Base-by-base conservation (phyloP, 106 monocot genomes). In the Iris macrosiphon region DNA sequence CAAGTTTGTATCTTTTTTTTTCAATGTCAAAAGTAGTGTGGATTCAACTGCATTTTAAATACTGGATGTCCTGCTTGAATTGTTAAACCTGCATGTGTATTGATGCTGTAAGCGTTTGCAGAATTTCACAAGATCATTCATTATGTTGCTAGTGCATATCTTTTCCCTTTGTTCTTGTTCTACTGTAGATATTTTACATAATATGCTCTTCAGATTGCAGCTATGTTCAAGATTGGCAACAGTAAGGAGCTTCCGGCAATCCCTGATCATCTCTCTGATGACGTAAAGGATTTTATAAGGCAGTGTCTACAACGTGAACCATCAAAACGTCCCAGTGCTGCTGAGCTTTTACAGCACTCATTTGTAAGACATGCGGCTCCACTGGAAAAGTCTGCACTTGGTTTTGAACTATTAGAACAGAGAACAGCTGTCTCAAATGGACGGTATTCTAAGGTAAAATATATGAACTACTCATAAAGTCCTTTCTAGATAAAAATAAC, bases 141-240 rank as follows among this genome's bases (percentile, higher is more conserved):
- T 54, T 27, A 42, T 31, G n/a, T 39, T 39, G 1, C 39, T 39
- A 14, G 39, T 39, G 9, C 15, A 39, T 39, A 39, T 8, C 15
- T 39, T 39, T 39, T 39, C 15, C 2, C 15, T 12, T 39, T 6
- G 2, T 39, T 39, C 15, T 39, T 39, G 39, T 9, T 48, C 29
- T 30, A 29, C 16, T 9, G 7, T 27, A 40, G 25, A n/a, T 23
- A 28, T 9, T 25, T n/a, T 22, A 16, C 22, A 20, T 41, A 58
- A 19, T 58, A 2, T 69, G 45, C 27, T 64, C 39, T 48, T 27
- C 43, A 96, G 95, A 89, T 96, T 69, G 95, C 95, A 59, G 95
- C 95, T 25, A 85, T 96, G 89, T 96, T 96, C 66, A 96, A 96
- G 66, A 96, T 96, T 63, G 89, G 95, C 15, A 96, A 96, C 45